Evolutionary conservation across 2,329 filamentous ascomycete species (phyloP).

Genomic region (Cadophora sp.): DNA sequence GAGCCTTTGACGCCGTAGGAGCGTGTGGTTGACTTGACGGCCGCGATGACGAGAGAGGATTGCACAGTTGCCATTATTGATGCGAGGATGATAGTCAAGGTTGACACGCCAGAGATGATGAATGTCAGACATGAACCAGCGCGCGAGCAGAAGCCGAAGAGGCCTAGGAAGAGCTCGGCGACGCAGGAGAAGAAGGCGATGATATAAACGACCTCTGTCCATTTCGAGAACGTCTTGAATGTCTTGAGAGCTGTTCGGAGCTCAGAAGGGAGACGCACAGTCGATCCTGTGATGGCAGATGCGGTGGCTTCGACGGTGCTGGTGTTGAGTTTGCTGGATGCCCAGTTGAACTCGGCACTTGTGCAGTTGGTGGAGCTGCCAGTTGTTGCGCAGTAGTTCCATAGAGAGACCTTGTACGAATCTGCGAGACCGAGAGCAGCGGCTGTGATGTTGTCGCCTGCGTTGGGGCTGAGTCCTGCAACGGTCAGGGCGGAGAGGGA

Average conservation of each 20-base stretch:
- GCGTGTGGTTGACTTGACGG: constrained; percentile 70
- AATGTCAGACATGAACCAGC: constrained; percentile 84
- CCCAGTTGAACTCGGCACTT: constrained; percentile 76
- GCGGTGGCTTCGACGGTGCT: constrained; percentile 65
- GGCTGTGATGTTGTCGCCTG: constrained; percentile 60
- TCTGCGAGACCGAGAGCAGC: constrained; percentile 65
- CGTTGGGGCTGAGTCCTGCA: constrained; percentile 40
- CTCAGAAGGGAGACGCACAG: constrained; percentile 70
- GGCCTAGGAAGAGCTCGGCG: constrained; percentile 76
- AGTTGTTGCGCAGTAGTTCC: constrained; percentile 78
- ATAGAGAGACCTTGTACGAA: constrained; percentile 82
- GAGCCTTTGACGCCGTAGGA: constrained; percentile 72
- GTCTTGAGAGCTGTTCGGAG: constrained; percentile 71
- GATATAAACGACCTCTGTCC: constrained; percentile 84
- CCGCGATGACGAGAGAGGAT: constrained; percentile 71
- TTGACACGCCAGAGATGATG: constrained; percentile 72
- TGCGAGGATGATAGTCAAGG: constrained; percentile 61
- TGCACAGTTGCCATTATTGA: constrained; percentile 78
- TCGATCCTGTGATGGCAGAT: constrained; percentile 51
- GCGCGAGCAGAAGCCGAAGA: constrained; percentile 84
- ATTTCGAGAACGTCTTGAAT: constrained; percentile 78
- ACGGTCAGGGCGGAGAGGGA: constrained; percentile 30
- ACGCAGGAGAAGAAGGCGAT: constrained; percentile 74
- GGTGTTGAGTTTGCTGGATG: constrained; percentile 71
- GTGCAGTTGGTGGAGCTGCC: constrained; percentile 69